These are phyloP conservation scores for Diutina pseudorugosa DNA, from an alignment of 1,139 yeast genomes.

Conservation along the genomic window DNA sequence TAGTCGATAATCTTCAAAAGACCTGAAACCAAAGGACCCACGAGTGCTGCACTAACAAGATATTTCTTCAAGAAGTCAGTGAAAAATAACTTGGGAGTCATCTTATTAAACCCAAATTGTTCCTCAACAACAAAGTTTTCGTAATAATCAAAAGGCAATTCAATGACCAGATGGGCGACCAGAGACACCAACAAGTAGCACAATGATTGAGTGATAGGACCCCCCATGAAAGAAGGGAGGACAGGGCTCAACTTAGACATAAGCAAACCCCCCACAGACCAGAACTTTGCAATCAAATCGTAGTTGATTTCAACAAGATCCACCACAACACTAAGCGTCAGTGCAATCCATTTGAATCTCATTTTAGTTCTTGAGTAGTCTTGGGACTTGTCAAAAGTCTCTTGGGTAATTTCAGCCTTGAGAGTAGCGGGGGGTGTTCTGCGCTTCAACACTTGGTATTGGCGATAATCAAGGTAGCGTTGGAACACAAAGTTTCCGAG, in stretches of 20 bases:
- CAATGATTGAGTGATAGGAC: conserved; percentile 52
- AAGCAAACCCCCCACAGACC: conserved; percentile 40
- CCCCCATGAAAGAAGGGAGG: conserved; percentile 19
- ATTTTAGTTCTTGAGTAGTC: conserved; percentile 77
- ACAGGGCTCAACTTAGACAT: conserved; percentile 12
- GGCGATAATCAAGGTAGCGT: conserved; percentile 63
- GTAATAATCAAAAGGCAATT: conserved; percentile 64
- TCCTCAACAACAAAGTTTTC: conserved; percentile 83
- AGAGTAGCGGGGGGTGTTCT: conserved; percentile 53
- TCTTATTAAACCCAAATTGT: conserved; percentile 84
- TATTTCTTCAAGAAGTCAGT: conserved; percentile 56
- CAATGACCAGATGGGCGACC: conserved; percentile 23
- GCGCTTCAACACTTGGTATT: conserved; percentile 49
- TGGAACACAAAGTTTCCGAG: conserved; percentile 68
- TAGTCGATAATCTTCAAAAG: conserved; percentile 71
- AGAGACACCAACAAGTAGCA: conserved; percentile 41
- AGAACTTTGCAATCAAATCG: conserved; percentile 58
- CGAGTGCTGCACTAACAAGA: conserved; percentile 41
- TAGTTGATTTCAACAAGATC: conserved; percentile 46
- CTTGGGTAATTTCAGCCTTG: conserved; percentile 51
- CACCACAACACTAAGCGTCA: conserved; percentile 39
- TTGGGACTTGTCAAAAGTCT: conserved; percentile 70
- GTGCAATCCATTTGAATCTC: conserved; percentile 49
- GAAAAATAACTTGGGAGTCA: conserved; percentile 59
- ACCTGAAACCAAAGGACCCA: conserved; percentile 62